Evolutionary conservation across 306 rosid genomes (phyloP).

Genomic region (Quercus agrifolia): DNA sequence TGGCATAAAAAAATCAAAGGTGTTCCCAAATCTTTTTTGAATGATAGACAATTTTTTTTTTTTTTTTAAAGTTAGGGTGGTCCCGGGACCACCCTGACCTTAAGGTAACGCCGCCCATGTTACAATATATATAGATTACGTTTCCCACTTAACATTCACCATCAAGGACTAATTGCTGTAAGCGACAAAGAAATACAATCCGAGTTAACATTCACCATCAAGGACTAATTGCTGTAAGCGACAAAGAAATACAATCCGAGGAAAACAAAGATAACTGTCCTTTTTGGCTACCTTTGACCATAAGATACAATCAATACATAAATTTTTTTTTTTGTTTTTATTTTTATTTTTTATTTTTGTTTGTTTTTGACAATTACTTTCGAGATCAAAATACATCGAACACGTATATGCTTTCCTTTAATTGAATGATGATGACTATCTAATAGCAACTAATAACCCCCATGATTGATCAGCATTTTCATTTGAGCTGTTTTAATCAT

Average conservation of each 20-base stretch:
- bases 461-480: conserved; percentile 22
- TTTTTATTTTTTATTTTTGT: too few relatives aligned
- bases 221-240: neutral
- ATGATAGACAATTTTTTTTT: too few relatives aligned
- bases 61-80: too few relatives aligned
- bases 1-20: too few relatives aligned
- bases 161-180: neutral
- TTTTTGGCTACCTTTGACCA: neutral
- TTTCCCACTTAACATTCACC: neutral
- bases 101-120: too few relatives aligned
- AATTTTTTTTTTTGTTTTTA: too few relatives aligned
- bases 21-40: too few relatives aligned
- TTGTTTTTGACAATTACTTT: neutral
- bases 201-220: neutral
- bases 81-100: too few relatives aligned
- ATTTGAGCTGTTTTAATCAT: conserved; percentile 23
- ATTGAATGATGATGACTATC: conserved; percentile 12
- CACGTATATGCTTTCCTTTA: neutral
- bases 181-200: neutral
- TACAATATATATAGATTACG: too few relatives aligned
- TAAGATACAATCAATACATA: neutral
- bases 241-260: neutral
- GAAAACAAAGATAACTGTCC: neutral
- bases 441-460: conserved; percentile 14
- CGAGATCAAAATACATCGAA: neutral